Evolutionary conservation across 1,284 basidiomycete genomes (phyloP), one percentile per base, ranked within the genome.

Genomic region (Sphagnurus paluster): DNA sequence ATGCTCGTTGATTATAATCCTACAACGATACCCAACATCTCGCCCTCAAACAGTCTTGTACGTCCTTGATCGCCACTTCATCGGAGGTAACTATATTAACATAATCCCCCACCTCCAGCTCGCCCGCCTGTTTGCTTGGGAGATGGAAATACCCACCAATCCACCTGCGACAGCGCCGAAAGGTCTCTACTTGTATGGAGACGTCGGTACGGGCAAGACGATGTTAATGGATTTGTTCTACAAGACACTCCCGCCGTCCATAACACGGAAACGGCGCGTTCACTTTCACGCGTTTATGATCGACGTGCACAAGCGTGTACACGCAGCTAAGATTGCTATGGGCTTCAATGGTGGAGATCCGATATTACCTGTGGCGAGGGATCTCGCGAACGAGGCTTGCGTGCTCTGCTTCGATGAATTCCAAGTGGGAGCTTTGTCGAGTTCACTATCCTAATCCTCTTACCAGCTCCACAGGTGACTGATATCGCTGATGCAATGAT

Each of bases 191-290:
- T 83, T 99, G n/a, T 94, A 91, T 64, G 97, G 97, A 29, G 91
- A 94, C 55, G 97, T 99, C 45, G 96, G 96, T 0, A 98, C 95
- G 4, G 96, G 97, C 19, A 93, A 93, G 76, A 92, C 91, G 0
- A 98, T 99, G 95, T 84, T 99, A 52, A 99, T 99, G 97, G 97
- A 99, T 67, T 75, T 99, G 14, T 97, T 99, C 69, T 93, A 93
- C 74, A 84, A 89, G 52, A 89, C 93, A 1, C 79, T 99, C 1
- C 94, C 95, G 0, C 60, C 76, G 0, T 80, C 84, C 51, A 79
- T 95, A 53, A 81, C 69, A 34, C 77, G 79, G 49, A 93, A 92
- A 62, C 87, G 88, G 30, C 79, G 96, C 28, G 91, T 98, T 14
- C 96, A 99, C 67, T 99, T 99, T 63, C 93, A 97, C 62, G 88